phyloP scores from a whole-genome alignment of 2,329 filamentous ascomycete species.

The Fusarium sp. region DNA sequence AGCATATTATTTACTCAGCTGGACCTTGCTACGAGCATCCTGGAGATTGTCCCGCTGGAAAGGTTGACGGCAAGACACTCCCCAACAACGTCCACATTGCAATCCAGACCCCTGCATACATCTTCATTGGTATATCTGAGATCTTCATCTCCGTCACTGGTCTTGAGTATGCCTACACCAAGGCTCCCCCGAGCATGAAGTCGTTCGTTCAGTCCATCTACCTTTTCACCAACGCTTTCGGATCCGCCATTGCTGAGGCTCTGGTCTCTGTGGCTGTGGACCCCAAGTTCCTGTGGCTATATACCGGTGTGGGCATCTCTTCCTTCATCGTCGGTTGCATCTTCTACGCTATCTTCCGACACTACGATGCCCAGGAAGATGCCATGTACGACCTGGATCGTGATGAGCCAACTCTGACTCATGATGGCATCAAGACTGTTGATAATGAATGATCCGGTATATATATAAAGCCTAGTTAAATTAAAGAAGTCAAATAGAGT shows the following conservation, averaged over 20 bases:
- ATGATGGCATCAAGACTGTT: constrained; percentile 31
- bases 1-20: constrained; percentile 67
- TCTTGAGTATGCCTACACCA: constrained; percentile 79
- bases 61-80: constrained; percentile 47
- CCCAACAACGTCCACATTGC: constrained; percentile 64
- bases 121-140: constrained; percentile 68
- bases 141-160: constrained; percentile 75
- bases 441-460: constrained; percentile 25
- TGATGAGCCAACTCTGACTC: constrained; percentile 45
- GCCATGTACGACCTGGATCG: constrained; percentile 54
- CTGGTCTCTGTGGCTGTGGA: constrained; percentile 69
- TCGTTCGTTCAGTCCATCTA: constrained; percentile 70
- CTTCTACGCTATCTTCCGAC: constrained; percentile 61
- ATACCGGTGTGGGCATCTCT: constrained; percentile 64
- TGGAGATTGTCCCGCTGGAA: constrained; percentile 51
- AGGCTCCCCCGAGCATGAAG: constrained; percentile 76
- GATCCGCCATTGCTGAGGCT: constrained; percentile 69
- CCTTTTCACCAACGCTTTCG: constrained; percentile 68
- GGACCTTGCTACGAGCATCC: constrained; percentile 63
- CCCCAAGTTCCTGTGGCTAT: constrained; percentile 75
- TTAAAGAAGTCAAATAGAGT: neutral
- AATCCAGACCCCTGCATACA: constrained; percentile 64
- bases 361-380: constrained; percentile 54
- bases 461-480: neutral
- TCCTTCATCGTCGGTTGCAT: constrained; percentile 60